phyloP scores from a whole-genome alignment of 169 alveolate genomes.

The Neospora caninum region DNA sequence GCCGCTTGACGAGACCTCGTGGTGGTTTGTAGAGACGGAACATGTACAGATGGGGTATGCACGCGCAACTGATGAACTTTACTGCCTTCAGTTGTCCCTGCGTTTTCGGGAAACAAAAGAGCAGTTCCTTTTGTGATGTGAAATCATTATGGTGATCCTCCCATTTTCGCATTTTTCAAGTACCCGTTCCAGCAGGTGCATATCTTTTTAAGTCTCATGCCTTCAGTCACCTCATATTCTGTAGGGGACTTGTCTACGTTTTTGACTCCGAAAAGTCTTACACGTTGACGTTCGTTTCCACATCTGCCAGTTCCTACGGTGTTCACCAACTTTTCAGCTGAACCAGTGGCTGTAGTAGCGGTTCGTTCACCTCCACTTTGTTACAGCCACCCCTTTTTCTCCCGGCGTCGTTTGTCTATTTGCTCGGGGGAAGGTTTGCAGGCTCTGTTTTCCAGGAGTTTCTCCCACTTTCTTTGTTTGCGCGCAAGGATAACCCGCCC shows the following conservation, averaged over 20 bases:
- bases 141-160: no score
- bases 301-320: no score
- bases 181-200: background rate
- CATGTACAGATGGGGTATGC: background rate
- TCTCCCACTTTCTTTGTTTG: background rate
- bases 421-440: background rate
- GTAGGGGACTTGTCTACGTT: background rate
- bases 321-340: no score
- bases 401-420: no score
- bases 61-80: no score
- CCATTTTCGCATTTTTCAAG: background rate
- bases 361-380: no score
- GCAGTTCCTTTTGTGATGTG: background rate
- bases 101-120: background rate
- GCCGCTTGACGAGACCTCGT: background rate
- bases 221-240: background rate
- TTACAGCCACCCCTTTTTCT: no score
- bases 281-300: no score
- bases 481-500: background rate
- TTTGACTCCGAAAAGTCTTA: background rate
- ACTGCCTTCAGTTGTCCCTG: background rate
- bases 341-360: no score
- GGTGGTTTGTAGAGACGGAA: background rate
- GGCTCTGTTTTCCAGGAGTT: background rate
- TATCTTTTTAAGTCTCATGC: background rate